These are phyloP conservation scores for Colletotrichum lini DNA, from an alignment of 2,329 filamentous ascomycete species.

Conservation along the genomic window DNA sequence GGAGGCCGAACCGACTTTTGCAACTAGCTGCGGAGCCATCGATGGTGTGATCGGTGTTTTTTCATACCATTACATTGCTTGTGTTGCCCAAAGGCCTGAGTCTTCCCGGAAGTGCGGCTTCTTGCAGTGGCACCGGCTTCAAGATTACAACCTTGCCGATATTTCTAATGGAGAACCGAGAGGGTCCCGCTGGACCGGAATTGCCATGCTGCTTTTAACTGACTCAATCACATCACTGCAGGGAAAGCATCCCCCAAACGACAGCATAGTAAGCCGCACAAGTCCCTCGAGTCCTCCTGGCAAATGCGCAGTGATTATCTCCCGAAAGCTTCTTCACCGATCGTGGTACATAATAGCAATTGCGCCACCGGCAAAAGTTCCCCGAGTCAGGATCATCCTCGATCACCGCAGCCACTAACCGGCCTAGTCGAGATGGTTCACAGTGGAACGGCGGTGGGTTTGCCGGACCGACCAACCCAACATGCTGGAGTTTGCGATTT, in stretches of 20 bases:
- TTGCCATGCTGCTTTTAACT: neutral
- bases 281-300: neutral
- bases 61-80: conserved; percentile 17
- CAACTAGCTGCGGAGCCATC: conserved; percentile 17
- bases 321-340: neutral
- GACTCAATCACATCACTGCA: neutral
- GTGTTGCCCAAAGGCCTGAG: conserved; percentile 2
- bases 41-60: conserved; percentile 38
- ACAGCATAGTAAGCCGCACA: conserved; percentile 2
- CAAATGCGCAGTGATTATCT: neutral
- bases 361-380: conserved; percentile 39
- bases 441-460: neutral
- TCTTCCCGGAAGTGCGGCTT: conserved; percentile 23
- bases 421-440: neutral
- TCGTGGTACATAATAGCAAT: conserved; percentile 18
- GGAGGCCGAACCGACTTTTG: conserved; percentile 12
- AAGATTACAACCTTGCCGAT: neutral
- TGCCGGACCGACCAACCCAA: neutral
- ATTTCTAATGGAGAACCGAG: neutral
- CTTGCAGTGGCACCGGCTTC: neutral
- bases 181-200: conserved; percentile 7
- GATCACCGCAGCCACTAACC: conserved; percentile 2
- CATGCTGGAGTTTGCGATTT: neutral
- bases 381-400: conserved; percentile 16
- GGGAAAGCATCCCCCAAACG: neutral